Evolutionary conservation across 495 filamentous ascomycete species (phyloP).

Genomic region (Rhypophila decipiens): DNA sequence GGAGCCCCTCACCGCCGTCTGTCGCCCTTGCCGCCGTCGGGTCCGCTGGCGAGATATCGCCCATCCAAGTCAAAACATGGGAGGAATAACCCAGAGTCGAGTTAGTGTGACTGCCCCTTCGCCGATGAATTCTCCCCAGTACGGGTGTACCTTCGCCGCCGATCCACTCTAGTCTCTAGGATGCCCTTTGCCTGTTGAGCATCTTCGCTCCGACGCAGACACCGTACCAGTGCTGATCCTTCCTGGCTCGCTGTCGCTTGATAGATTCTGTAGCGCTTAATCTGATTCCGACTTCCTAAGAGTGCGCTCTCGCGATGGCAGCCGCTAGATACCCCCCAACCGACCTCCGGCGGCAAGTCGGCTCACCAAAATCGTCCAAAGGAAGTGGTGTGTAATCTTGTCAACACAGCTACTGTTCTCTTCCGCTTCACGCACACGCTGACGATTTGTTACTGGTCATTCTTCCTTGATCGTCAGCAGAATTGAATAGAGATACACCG

Average conservation of each 20-base stretch:
- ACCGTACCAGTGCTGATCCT: background rate
- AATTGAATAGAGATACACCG: constrained; percentile 70
- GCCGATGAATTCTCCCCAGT: too few species aligned
- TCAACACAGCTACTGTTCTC: background rate
- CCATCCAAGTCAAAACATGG: constrained; percentile 24
- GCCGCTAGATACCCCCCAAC: constrained; percentile 35
- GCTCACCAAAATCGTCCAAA: constrained; percentile 46
- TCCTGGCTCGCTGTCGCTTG: too few species aligned
- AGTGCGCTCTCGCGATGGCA: too few species aligned
- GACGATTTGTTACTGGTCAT: constrained; percentile 2
- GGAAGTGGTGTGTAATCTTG: constrained; percentile 36
- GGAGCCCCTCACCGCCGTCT: too few species aligned
- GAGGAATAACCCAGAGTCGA: constrained; percentile 27
- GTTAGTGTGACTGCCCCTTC: constrained; percentile 18
- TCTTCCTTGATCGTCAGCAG: too few species aligned
- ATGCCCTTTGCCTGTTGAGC: constrained; percentile 10
- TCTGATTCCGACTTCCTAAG: constrained; percentile 4
- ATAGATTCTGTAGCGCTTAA: too few species aligned
- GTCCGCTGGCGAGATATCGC: constrained; percentile 25
- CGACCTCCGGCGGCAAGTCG: constrained; percentile 43
- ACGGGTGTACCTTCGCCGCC: background rate
- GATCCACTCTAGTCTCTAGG: constrained; percentile 11
- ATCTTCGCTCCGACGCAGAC: background rate
- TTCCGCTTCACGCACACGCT: constrained; percentile 5
- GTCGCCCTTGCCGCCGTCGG: background rate